Evolutionary conservation across 306 rosid species (phyloP).

Genomic region (apple (Malus domestica)): ASM211411v1 NC_041798.1:31125001-31125500

Average conservation of each 20-base stretch:
- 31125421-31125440: slow-evolving; percentile 79
- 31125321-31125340: slow-evolving; percentile 57
- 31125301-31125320: slow-evolving; percentile 63
- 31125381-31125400: slow-evolving; percentile 67
- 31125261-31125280: neutral
- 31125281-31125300: neutral
- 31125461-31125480: slow-evolving; percentile 86
- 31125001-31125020: slow-evolving; percentile 78
- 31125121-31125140: neutral
- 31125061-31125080: slow-evolving; percentile 74
- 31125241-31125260: neutral
- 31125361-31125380: slow-evolving; percentile 59
- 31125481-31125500: slow-evolving; percentile 64
- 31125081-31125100: slow-evolving; percentile 6
- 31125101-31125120: neutral
- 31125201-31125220: neutral
- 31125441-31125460: slow-evolving; percentile 75
- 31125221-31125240: neutral
- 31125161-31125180: neutral
- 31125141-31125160: neutral
- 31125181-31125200: neutral
- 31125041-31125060: slow-evolving; percentile 46
- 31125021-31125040: slow-evolving; percentile 65
- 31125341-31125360: slow-evolving; percentile 53
- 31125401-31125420: slow-evolving; percentile 62